phyloP scores from a whole-genome alignment of 148 eudicot genomes.

The Fagopyrum esculentum region DNA sequence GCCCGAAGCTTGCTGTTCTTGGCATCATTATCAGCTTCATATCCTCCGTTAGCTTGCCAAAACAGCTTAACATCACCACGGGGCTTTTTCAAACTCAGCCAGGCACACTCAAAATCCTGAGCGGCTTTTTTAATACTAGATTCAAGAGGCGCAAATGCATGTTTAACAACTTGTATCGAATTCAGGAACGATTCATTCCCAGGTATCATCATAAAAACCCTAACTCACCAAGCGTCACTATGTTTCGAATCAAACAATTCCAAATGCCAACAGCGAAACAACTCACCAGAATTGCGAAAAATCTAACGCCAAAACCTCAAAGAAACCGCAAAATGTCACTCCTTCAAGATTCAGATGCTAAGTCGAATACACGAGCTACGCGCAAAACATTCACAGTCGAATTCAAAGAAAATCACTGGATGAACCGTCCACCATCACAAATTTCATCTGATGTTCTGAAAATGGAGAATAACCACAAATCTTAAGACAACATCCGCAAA shows the following conservation, averaged over 20 bases:
- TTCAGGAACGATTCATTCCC: constrained; percentile 68
- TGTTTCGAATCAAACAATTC: background rate
- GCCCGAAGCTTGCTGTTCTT: constrained; percentile 25
- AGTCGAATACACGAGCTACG: background rate
- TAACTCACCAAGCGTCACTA: constrained; percentile 8
- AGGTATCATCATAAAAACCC: constrained; percentile 47
- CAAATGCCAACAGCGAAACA: constrained; percentile 12
- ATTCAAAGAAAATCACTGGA: constrained; percentile 10
- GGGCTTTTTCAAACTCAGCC: constrained; percentile 40
- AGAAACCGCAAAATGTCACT: background rate
- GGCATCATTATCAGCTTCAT: constrained; percentile 12
- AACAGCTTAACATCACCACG: constrained; percentile 24
- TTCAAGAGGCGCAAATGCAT: constrained; percentile 66
- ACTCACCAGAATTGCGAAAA: background rate
- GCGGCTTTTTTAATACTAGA: constrained; percentile 61
- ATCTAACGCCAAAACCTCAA: background rate
- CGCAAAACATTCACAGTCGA: constrained; percentile 7
- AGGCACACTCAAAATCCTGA: constrained; percentile 66
- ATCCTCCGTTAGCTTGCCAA: constrained; percentile 18
- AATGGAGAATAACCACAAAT: constrained; percentile 2
- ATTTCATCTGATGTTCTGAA: constrained; percentile 5
- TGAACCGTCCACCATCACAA: constrained; percentile 17
- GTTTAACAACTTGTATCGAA: constrained; percentile 59
- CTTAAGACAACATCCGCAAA: constrained; percentile 3
- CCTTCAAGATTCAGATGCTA: background rate